Percentiles rank a stretch among this genome's conserved stretches.
Conservation (phyloP, 208 protist genomes). For the Leishmania tropica region DNA sequence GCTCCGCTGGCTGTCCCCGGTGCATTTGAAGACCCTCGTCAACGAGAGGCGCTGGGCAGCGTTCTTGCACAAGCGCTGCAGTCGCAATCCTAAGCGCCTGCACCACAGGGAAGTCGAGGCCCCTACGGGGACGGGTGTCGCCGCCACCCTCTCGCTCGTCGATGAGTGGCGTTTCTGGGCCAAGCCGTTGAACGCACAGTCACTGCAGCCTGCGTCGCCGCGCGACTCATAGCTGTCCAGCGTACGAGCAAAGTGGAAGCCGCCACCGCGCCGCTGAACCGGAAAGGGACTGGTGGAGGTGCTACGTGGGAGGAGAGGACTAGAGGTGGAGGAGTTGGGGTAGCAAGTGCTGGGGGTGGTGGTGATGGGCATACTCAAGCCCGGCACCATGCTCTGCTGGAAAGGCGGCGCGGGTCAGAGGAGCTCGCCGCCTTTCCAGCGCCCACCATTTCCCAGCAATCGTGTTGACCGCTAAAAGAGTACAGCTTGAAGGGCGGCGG, state of each 20-base stretch:
- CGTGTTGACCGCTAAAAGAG: background rate
- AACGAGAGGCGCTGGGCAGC: background rate
- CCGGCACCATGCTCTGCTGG: background rate
- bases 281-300: background rate
- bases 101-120: background rate
- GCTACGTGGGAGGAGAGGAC: background rate
- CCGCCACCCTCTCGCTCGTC: background rate
- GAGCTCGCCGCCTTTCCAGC: background rate
- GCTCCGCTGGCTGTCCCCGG: background rate
- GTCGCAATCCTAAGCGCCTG: background rate
- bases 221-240: background rate
- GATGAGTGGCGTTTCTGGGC: background rate
- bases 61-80: background rate
- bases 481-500: constrained; percentile 7
- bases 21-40: background rate
- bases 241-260: background rate
- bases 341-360: background rate
- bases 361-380: background rate
- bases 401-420: background rate
- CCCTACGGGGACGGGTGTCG: background rate
- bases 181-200: background rate
- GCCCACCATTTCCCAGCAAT: constrained; percentile 4
- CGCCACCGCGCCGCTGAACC: constrained; percentile 1
- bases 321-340: background rate
- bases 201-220: background rate